Evolutionary conservation across 192 early-diverging fungal species (phyloP).

Genomic region (Backusella sp.): DNA sequence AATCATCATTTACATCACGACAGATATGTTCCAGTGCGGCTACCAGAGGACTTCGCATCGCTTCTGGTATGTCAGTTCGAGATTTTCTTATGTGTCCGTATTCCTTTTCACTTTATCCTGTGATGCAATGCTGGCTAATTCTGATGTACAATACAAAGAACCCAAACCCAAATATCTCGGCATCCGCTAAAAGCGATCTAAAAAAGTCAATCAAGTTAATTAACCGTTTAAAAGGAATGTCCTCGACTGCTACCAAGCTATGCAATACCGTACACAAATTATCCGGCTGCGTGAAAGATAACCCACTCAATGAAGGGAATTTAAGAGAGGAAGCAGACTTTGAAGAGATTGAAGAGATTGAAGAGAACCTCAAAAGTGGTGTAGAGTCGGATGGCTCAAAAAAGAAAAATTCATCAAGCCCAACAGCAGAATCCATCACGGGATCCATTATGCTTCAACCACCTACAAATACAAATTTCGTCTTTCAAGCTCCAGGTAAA

Average conservation of each 20-base stretch:
- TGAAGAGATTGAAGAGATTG: background rate
- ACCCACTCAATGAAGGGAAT: background rate
- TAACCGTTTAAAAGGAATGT: background rate
- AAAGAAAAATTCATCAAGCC: background rate
- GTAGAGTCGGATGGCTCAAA: background rate
- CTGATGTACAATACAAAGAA: constrained; percentile 3
- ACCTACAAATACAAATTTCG: background rate
- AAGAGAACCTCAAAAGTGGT: background rate
- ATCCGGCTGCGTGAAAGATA: background rate
- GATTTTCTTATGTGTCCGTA: constrained; percentile 11
- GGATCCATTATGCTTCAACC: constrained; percentile 3
- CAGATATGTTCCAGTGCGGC: constrained; percentile 15
- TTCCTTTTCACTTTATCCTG: constrained; percentile 2
- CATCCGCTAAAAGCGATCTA: background rate
- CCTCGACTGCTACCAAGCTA: background rate
- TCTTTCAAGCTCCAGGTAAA: background rate
- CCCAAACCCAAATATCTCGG: background rate
- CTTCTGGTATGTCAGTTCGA: background rate
- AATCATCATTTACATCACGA: constrained; percentile 1
- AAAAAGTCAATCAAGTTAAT: background rate
- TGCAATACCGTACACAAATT: background rate
- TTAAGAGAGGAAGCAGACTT: background rate
- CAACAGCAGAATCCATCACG: background rate
- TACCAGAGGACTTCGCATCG: background rate
- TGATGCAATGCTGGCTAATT: background rate